phyloP scores from a whole-genome alignment of 345 rosid genomes.

The Crucihimalaya himalaica region DNA sequence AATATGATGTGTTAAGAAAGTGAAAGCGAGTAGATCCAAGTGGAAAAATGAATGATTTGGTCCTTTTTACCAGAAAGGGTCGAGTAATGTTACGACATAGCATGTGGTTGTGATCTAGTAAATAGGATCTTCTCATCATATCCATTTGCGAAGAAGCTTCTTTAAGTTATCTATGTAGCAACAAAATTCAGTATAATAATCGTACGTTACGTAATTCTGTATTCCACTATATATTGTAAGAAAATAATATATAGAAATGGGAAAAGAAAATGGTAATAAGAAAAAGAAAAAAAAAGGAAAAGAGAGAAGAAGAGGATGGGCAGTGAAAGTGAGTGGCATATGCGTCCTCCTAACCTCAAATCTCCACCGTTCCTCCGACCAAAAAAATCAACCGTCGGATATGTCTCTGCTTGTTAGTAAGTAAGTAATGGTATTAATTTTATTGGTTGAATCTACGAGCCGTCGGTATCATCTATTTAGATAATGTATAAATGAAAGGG shows the following conservation, averaged over 20 bases:
- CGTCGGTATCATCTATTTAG: constrained; percentile 7
- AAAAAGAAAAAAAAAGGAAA: constrained; percentile 23
- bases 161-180: not conserved
- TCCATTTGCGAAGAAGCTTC: constrained; percentile 16
- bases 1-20: not conserved
- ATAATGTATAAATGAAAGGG: not conserved
- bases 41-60: constrained; percentile 18
- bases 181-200: constrained; percentile 2
- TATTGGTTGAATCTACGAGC: not conserved
- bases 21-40: constrained; percentile 20
- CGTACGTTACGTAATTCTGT: constrained; percentile 25
- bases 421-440: not conserved
- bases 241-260: not conserved
- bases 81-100: constrained; percentile 35
- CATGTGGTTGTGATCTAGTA: constrained; percentile 38
- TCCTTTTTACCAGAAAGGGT: not conserved
- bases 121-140: constrained; percentile 34
- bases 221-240: constrained; percentile 16
- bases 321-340: constrained; percentile 36
- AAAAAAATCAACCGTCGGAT: constrained; percentile 22
- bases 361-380: constrained; percentile 33
- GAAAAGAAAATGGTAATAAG: not conserved
- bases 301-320: constrained; percentile 26
- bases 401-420: not conserved
- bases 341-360: constrained; percentile 9